A percentile compares a stretch with the other conserved stretches of the same genome.
These are phyloP conservation scores for Tillandsia fasciculata DNA, from an alignment of 176 grass and related monocot genomes.

Conservation along the genomic window DNA sequence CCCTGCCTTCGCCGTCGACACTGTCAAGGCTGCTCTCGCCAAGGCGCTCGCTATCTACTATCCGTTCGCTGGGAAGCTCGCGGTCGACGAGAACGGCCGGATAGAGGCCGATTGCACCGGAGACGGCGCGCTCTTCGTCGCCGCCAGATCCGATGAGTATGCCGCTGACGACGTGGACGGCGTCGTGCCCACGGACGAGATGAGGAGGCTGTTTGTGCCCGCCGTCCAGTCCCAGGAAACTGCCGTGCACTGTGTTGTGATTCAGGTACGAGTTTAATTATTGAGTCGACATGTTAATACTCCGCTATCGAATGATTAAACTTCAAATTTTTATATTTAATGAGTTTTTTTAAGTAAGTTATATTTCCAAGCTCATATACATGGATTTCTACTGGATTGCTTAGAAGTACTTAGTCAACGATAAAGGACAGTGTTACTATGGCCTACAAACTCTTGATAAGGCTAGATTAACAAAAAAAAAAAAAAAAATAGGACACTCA, in stretches of 20 bases:
- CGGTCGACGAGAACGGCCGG: neutral
- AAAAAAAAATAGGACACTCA: no score
- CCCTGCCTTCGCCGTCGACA: neutral
- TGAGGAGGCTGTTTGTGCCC: slow-evolving; percentile 5
- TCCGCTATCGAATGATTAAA: no score
- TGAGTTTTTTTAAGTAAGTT: no score
- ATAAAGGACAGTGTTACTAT: no score
- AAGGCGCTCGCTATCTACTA: neutral
- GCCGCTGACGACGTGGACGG: neutral
- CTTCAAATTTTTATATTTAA: no score
- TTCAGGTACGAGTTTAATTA: neutral
- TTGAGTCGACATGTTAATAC: no score
- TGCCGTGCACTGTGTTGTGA: neutral
- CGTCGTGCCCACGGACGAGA: neutral
- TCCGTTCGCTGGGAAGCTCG: neutral
- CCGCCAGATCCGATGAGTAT: neutral
- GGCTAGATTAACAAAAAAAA: no score
- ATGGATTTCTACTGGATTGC: no score
- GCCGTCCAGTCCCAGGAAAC: neutral
- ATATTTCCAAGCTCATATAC: no score
- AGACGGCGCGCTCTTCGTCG: neutral
- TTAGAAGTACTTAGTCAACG: no score
- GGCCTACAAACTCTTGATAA: no score
- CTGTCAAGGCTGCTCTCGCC: neutral
- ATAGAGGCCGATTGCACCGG: slow-evolving; percentile 3